Evolutionary conservation across 179 eudicot genomes (phyloP).

Genomic region (Gypsophila paniculata): DNA sequence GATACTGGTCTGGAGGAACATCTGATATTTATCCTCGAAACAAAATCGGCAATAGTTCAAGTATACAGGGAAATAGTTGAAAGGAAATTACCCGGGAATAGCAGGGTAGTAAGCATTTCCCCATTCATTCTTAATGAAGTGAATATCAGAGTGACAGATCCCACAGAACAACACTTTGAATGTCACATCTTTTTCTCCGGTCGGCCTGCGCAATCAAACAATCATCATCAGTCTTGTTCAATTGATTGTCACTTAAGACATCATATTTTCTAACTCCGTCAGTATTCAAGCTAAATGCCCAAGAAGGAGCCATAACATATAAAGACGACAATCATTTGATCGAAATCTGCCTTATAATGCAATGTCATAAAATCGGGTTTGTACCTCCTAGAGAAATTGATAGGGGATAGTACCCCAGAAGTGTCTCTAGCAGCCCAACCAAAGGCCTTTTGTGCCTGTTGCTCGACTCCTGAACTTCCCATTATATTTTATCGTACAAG

Average conservation of each 20-base stretch:
- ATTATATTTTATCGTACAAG: not conserved
- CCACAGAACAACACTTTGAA: constrained; percentile 35
- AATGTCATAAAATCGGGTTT: no score
- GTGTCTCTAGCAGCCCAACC: constrained; percentile 46
- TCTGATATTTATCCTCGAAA: no score
- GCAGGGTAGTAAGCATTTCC: constrained; percentile 29
- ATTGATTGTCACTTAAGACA: no score
- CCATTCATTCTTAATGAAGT: constrained; percentile 36
- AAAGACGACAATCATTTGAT: no score
- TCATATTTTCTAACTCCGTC: not conserved
- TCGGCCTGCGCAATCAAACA: constrained; percentile 15
- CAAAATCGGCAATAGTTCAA: not conserved
- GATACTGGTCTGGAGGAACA: no score
- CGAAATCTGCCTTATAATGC: no score
- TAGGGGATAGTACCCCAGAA: constrained; percentile 38
- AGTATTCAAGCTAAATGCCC: no score
- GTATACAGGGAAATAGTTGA: not conserved
- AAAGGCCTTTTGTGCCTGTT: constrained; percentile 32
- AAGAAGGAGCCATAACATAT: no score
- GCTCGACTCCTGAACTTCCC: constrained; percentile 14
- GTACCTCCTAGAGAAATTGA: constrained; percentile 38
- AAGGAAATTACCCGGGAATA: constrained; percentile 32
- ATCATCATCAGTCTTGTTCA: not conserved
- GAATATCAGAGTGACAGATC: constrained; percentile 35
- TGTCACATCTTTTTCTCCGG: constrained; percentile 29